Base-by-base conservation (phyloP, 805 yeast genomes). In the Yarrowia sp. region DNA sequence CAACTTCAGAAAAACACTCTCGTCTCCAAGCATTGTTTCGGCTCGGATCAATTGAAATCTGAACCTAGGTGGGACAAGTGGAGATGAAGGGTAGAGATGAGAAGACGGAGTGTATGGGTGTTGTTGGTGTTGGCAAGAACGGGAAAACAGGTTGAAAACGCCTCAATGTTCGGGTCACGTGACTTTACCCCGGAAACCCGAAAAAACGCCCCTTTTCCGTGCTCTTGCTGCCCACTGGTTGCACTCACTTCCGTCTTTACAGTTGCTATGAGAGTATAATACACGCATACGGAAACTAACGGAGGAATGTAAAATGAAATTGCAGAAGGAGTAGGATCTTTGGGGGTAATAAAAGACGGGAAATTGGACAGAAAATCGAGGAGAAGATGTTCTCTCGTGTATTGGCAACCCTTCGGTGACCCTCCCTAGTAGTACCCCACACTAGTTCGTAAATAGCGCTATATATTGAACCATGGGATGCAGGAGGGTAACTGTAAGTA, bases 261-360 rank as follows among this genome's bases (percentile, higher is more conserved):
- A 26, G 32, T 26, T 26, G 32, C 32, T 26, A 14, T 3, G 40
- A 49, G 55, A 49, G 55, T 32, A 49, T 32, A 35, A 49, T 12
- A 46, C n/a, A 15, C 40, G 40, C 40, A 49, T 49, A 49, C 55
- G 55, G 53, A 49, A 49, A 49, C 53, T 49, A 49, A 19, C 53
- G 38, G 36, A 19, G 16, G 16, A 26, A 32, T 32, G 38, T 5
- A 26, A 26, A 26, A 26, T 26, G 32, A 26, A 26, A 26, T 26
- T 26, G 32, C 32, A 26, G 32, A 5, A 26, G 32, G 19, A 19
- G 19, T 19, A 19, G 19, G 19, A 19, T 19, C 19, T 26, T 26
- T 26, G 32, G 32, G 7, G 32, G 32, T 26, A 19, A 19, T 19
- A 19, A 19, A 19, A 19, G 19, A 19, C 19, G 19, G 19, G 19